Percentiles rank a stretch among this genome's conserved stretches.
Evolutionary conservation across 2,329 filamentous ascomycete genomes (phyloP).

Genomic region (Dissoconium aciculare): DNA sequence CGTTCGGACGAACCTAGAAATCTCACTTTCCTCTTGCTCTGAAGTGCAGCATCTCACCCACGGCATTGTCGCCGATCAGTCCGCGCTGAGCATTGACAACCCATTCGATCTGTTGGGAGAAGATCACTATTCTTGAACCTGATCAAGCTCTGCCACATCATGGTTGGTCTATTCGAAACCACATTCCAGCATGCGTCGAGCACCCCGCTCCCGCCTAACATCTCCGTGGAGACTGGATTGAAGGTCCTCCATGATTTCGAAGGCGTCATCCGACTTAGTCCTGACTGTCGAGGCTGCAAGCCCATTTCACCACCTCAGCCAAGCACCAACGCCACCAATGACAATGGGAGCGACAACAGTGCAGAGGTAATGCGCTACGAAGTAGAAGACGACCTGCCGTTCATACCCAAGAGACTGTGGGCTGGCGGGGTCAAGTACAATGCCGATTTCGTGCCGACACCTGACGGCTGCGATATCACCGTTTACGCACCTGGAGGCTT

Average conservation of each 20-base stretch:
- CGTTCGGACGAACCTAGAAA: too few species aligned
- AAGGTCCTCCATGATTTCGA: slow-evolving; percentile 22
- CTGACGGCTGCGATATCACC: slow-evolving; percentile 23
- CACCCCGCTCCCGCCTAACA: slow-evolving; percentile 15
- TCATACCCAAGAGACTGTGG: slow-evolving; percentile 24
- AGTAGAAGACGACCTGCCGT: slow-evolving; percentile 24
- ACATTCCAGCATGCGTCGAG: slow-evolving; percentile 20
- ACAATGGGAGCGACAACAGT: slow-evolving; percentile 4
- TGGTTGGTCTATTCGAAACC: slow-evolving; percentile 20
- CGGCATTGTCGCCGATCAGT: too few species aligned
- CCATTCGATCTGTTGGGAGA: too few species aligned
- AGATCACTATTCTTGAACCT: too few species aligned
- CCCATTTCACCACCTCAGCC: slow-evolving; percentile 12
- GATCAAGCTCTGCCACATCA: too few species aligned
- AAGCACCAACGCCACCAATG: slow-evolving; percentile 6
- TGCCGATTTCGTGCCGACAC: slow-evolving; percentile 17
- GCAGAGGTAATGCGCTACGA: slow-evolving; percentile 16
- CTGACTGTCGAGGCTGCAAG: slow-evolving; percentile 20
- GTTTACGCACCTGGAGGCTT: slow-evolving; percentile 23
- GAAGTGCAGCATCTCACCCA: too few species aligned
- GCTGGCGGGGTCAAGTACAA: slow-evolving; percentile 20
- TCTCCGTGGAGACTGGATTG: slow-evolving; percentile 15
- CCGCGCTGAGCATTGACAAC: too few species aligned
- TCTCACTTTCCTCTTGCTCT: too few species aligned
- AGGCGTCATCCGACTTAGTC: slow-evolving; percentile 19